phyloP scores from a whole-genome alignment of 257 asterid species.

The Schizonepeta tenuifolia region DNA sequence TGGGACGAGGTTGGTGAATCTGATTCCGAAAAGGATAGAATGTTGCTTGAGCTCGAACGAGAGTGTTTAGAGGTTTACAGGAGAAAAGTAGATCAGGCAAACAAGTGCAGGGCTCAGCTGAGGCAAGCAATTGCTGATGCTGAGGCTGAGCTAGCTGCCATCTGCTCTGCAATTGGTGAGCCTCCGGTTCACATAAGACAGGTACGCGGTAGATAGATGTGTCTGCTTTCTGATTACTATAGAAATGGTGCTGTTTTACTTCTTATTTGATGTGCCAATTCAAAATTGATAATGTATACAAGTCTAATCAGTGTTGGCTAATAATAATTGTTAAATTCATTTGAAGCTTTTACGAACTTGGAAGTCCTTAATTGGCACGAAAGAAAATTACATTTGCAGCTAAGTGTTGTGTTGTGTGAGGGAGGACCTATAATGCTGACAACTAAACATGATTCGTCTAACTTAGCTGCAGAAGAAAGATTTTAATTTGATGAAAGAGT shows the following conservation, averaged over 20 bases:
- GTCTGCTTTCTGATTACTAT: neutral
- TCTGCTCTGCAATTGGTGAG: slow-evolving; percentile 96
- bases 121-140: slow-evolving; percentile 98
- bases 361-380: slow-evolving; percentile 21
- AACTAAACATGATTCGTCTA: slow-evolving; percentile 2
- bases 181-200: slow-evolving; percentile 90
- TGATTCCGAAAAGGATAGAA: slow-evolving; percentile 76
- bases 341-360: neutral
- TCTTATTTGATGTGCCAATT: slow-evolving; percentile 5
- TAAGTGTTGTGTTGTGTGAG: neutral
- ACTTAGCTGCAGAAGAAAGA: slow-evolving; percentile 1
- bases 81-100: slow-evolving; percentile 94
- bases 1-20: slow-evolving; percentile 99
- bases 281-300: neutral
- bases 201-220: slow-evolving; percentile 45
- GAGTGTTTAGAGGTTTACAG: slow-evolving; percentile 95
- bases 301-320: slow-evolving; percentile 5
- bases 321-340: slow-evolving; percentile 1
- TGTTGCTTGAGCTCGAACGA: slow-evolving; percentile 84
- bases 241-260: neutral
- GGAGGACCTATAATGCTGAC: neutral
- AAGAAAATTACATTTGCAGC: slow-evolving; percentile 12
- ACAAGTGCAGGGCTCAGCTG: slow-evolving; percentile 86
- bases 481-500: neutral
- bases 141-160: slow-evolving; percentile 94